phyloP scores from a whole-genome alignment of 345 rosid species.

The Dipteronia dyeriana region DNA sequence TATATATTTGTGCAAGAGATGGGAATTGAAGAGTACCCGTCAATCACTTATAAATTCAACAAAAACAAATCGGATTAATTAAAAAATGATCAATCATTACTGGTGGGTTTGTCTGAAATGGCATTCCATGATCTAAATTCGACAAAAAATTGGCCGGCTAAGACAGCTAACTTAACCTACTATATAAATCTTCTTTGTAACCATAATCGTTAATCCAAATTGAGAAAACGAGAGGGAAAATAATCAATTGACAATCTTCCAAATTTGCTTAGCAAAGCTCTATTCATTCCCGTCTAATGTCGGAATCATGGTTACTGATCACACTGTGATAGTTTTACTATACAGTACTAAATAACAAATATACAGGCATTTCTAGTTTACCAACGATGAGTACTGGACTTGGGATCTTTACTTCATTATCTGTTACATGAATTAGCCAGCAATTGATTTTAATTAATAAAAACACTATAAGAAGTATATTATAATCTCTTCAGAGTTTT shows the following conservation, averaged over 20 bases:
- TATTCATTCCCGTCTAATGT: background rate
- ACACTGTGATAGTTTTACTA: background rate
- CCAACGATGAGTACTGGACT: background rate
- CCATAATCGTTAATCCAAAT: constrained; percentile 4
- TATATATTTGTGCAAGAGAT: constrained; percentile 15
- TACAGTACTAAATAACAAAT: background rate
- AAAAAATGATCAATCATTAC: background rate
- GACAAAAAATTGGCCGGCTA: constrained; percentile 74
- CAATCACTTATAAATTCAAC: constrained; percentile 33
- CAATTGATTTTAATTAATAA: background rate
- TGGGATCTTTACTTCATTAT: background rate
- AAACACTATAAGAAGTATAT: no score
- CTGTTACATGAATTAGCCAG: no score
- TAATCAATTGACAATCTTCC: constrained; percentile 29
- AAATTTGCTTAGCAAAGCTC: constrained; percentile 30
- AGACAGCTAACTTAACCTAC: constrained; percentile 59
- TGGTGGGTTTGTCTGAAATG: constrained; percentile 35
- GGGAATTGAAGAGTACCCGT: constrained; percentile 40
- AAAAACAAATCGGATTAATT: constrained; percentile 3
- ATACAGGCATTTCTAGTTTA: background rate
- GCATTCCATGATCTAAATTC: constrained; percentile 26
- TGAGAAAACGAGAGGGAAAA: constrained; percentile 15
- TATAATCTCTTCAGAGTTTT: no score
- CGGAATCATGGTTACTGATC: background rate
- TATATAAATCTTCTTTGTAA: constrained; percentile 28